Conservation (phyloP, 2,329 filamentous ascomycete species). For the Cladosporium oxysporum region DNA sequence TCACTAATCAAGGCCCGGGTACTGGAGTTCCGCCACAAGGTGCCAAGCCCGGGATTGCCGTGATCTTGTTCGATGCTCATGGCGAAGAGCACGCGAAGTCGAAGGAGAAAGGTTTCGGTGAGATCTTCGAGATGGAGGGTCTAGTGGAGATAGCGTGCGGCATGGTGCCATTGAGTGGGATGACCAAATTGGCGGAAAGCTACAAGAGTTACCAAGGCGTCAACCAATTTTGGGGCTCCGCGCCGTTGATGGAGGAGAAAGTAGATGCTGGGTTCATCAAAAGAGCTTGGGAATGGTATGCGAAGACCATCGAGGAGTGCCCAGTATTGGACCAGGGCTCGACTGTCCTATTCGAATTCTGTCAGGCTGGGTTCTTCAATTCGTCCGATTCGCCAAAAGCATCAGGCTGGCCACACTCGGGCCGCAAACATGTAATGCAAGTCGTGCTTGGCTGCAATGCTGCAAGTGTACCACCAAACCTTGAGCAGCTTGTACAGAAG, state of each 20-base stretch:
- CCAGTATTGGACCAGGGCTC: constrained; percentile 28
- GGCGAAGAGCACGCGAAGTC: constrained; percentile 36
- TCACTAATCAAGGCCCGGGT: constrained; percentile 31
- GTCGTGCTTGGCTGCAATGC: constrained; percentile 28
- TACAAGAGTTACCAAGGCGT: constrained; percentile 28
- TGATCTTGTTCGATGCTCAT: constrained; percentile 37
- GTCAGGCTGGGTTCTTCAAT: constrained; percentile 31
- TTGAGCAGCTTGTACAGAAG: constrained; percentile 25
- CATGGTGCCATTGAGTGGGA: constrained; percentile 28
- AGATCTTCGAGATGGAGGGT: constrained; percentile 33
- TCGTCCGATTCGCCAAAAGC: constrained; percentile 23
- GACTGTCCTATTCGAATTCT: constrained; percentile 33
- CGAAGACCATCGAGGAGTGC: constrained; percentile 25
- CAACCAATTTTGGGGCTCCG: constrained; percentile 31
- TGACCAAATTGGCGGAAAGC: constrained; percentile 30
- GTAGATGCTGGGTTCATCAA: constrained; percentile 32
- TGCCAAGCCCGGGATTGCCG: constrained; percentile 27
- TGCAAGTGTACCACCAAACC: constrained; percentile 22
- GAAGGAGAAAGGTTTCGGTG: constrained; percentile 32
- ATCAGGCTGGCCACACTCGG: constrained; percentile 33
- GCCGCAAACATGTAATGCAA: constrained; percentile 31
- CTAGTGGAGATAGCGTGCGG: constrained; percentile 28
- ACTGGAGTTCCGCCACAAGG: constrained; percentile 29
- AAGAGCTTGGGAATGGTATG: constrained; percentile 34
- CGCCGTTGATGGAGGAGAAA: constrained; percentile 27